A percentile compares a stretch with the other conserved stretches of the same genome.
These are phyloP conservation scores for Artemisia argyi DNA, from an alignment of 129 eudicot genomes.

Conservation along the genomic window DNA sequence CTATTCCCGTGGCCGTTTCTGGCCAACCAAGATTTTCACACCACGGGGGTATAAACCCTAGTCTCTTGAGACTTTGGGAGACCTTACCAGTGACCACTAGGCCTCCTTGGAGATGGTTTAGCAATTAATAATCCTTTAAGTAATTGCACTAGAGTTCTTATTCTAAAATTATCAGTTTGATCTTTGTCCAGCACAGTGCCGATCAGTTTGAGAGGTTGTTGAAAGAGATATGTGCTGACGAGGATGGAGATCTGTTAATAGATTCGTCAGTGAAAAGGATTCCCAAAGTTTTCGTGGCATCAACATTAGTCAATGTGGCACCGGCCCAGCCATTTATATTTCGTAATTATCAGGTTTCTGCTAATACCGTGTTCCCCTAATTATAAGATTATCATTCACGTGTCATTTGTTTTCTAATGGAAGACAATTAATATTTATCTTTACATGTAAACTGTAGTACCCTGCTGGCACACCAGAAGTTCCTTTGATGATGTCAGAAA, in stretches of 20 bases:
- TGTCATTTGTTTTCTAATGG: not conserved
- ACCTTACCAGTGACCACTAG: too few relatives aligned
- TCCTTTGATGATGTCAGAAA: constrained; percentile 65
- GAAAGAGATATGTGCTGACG: constrained; percentile 98
- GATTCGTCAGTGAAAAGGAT: constrained; percentile 88
- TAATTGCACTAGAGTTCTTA: constrained; percentile 5
- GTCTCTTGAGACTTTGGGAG: too few relatives aligned
- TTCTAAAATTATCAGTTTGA: constrained; percentile 22
- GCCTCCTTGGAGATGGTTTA: too few relatives aligned
- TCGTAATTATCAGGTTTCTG: constrained; percentile 90
- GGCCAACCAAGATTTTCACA: too few relatives aligned
- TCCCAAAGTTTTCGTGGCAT: constrained; percentile 95
- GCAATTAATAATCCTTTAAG: not conserved
- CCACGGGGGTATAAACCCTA: too few relatives aligned
- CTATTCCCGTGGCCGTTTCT: too few relatives aligned
- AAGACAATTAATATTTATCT: not conserved
- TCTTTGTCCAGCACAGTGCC: constrained; percentile 96
- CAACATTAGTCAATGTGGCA: constrained; percentile 80
- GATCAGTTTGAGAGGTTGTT: constrained; percentile 97
- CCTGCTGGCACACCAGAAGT: constrained; percentile 99
- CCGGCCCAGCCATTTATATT: constrained; percentile 99
- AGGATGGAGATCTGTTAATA: constrained; percentile 96
- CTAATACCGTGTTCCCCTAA: not conserved
- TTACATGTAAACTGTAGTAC: constrained; percentile 52
- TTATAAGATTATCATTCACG: not conserved